Evolutionary conservation across 1,284 basidiomycete genomes (phyloP), one percentile per base, ranked within the genome.

Genomic region (Amylostereum areolatum): DNA sequence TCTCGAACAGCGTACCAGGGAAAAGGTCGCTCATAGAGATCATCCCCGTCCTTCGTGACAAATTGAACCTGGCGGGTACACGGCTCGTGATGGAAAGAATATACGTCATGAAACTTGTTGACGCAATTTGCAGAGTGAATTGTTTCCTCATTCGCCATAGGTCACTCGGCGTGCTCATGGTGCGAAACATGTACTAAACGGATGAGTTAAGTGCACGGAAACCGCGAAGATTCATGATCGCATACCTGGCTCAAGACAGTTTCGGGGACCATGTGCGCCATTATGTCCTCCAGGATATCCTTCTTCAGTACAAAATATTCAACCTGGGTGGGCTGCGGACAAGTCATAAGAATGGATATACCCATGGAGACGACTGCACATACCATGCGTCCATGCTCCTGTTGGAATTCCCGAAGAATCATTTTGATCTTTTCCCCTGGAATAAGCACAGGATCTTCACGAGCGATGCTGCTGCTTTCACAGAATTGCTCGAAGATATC

Each of bases 111-210:
- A 99, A 99, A 59, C 89, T 89, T 37, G 82, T 83, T 0, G 91
- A 79, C 0, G 97, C 92, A 40, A 92, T 77, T 64, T 99, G 95
- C 40, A 89, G 69, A 8, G 95, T 88, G 67, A 99, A 97, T 66
- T 97, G 93, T 72, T 97, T 99, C 55, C 97, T 84, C 83, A 98
- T 92, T 54, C 92, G 80, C 95, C 96, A 99, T 4, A 99, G 76
- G 58, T 97, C 93, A 52, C 83, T 82, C 1, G 96, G 85, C 4
- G 80, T 80, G 29, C 78, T 72, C 91, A 97, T 97, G 27, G 87
- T 88, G 45, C 81, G 81, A 41, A 85, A 77, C 85, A 99, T 91
- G 65, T 93, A 99, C 89, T 97, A 61, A 29, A n/a, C 36, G 43
- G 24, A 7, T 33, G 31, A 43, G 33, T n/a, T 24, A 33, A 37